Evolutionary conservation across 371 early-diverging fungal species (phyloP).

Genomic region (Mortierella sp.): DNA sequence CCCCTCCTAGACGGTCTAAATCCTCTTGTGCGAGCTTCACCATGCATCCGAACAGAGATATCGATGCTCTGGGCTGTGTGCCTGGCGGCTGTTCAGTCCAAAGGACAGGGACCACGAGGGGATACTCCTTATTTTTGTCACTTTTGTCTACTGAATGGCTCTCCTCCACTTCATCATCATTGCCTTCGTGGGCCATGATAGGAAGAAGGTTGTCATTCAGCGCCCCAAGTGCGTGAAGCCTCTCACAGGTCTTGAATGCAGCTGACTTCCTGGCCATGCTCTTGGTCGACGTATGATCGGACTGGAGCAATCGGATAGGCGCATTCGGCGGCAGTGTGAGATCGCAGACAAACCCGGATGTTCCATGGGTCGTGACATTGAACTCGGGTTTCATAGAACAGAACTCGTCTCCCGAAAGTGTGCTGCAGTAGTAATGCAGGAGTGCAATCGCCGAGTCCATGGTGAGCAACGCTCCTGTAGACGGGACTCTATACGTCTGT

Average conservation of each 20-base stretch:
- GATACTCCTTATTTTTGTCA: constrained; percentile 21
- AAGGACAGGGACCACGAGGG: constrained; percentile 14
- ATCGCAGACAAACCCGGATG: constrained; percentile 55
- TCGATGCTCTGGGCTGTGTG: neutral
- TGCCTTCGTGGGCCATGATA: constrained; percentile 6
- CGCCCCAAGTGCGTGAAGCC: constrained; percentile 72
- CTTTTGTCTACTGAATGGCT: neutral
- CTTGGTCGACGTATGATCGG: constrained; percentile 68
- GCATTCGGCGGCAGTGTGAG: constrained; percentile 75
- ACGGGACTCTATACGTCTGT: constrained; percentile 58
- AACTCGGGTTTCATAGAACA: constrained; percentile 61
- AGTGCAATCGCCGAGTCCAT: constrained; percentile 69
- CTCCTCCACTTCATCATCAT: constrained; percentile 15
- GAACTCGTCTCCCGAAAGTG: constrained; percentile 70
- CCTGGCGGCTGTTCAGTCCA: constrained; percentile 16
- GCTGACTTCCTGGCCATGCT: constrained; percentile 77
- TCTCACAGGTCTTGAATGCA: constrained; percentile 76
- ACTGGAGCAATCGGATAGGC: constrained; percentile 66
- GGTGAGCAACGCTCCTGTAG: constrained; percentile 75
- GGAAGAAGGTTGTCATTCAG: constrained; percentile 84
- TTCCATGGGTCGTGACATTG: constrained; percentile 37
- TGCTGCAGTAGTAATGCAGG: constrained; percentile 72
- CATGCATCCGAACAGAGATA: constrained; percentile 12
- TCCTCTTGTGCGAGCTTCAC: constrained; percentile 5
- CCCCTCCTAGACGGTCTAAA: constrained; percentile 14